Percentiles rank a stretch among this genome's conserved stretches.
phyloP scores from a whole-genome alignment of 1,139 yeast species.

The Blastobotrys indianensis region DNA sequence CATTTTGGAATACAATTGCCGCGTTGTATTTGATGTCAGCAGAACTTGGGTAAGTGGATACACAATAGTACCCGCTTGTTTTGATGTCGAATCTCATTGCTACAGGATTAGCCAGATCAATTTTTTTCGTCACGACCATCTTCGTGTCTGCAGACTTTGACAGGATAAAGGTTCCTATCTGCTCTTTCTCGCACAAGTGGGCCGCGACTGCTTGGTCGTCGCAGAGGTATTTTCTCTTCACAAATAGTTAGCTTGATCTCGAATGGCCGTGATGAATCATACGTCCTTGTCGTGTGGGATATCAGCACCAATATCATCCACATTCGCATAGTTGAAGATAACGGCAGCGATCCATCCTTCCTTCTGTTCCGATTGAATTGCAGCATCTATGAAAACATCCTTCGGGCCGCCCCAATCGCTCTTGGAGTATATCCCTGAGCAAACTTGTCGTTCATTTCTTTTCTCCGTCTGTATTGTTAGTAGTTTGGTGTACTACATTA shows the following conservation, averaged over 20 bases:
- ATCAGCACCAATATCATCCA: constrained; percentile 57
- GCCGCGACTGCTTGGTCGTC: constrained; percentile 58
- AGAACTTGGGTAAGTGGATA: constrained; percentile 53
- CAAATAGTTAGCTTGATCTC: background rate
- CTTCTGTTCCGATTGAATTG: constrained; percentile 39
- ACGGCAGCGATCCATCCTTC: constrained; percentile 53
- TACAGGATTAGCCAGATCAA: constrained; percentile 54
- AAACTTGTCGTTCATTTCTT: constrained; percentile 49
- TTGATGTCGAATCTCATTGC: constrained; percentile 58
- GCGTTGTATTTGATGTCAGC: constrained; percentile 50
- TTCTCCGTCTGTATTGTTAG: constrained; percentile 2
- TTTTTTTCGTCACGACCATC: constrained; percentile 46
- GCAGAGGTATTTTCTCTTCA: constrained; percentile 56
- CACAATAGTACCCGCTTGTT: constrained; percentile 87
- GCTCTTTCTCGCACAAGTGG: constrained; percentile 50
- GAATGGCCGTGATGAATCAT: background rate
- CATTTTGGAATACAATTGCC: constrained; percentile 73
- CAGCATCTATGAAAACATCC: constrained; percentile 37
- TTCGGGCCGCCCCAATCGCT: constrained; percentile 81
- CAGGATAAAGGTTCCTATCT: constrained; percentile 60
- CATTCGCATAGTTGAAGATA: constrained; percentile 79
- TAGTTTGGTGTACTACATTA: background rate
- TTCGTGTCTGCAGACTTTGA: constrained; percentile 34
- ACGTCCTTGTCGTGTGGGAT: constrained; percentile 31
- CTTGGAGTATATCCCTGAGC: constrained; percentile 86